A percentile compares a stretch with the other conserved stretches of the same genome.
These are phyloP conservation scores for Scleromitrula shiraiana DNA, from an alignment of 2,329 filamentous ascomycete species.

Conservation along the genomic window DNA sequence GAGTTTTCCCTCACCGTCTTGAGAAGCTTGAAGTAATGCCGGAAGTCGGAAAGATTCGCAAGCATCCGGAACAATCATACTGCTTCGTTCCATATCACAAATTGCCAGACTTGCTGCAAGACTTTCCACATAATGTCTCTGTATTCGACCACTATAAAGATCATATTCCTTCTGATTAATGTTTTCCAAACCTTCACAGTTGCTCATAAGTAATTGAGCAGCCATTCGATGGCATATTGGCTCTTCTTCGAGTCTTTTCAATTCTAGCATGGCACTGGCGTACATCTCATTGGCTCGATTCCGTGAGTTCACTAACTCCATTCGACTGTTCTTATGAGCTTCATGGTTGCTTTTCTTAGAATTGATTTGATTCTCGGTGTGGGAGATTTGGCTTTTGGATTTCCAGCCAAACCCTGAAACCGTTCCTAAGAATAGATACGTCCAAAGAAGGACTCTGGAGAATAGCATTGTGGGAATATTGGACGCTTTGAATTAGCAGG, in stretches of 20 bases:
- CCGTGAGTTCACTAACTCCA: conserved; percentile 18
- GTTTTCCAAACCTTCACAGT: conserved; percentile 26
- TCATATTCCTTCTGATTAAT: conserved; percentile 23
- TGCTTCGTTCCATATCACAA: conserved; percentile 51
- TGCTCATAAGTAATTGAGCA: conserved; percentile 29
- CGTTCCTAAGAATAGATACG: background rate
- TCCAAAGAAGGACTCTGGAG: background rate
- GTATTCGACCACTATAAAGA: conserved; percentile 27
- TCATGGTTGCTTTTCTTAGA: background rate
- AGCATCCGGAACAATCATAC: conserved; percentile 39
- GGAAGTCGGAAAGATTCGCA: conserved; percentile 39
- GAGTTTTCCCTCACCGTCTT: conserved; percentile 27
- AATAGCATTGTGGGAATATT: background rate
- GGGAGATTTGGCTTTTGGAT: background rate
- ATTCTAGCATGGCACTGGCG: conserved; percentile 26
- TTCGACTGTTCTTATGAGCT: conserved; percentile 6
- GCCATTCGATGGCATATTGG: conserved; percentile 29
- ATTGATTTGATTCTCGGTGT: background rate
- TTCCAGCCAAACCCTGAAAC: conserved; percentile 7
- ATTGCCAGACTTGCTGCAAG: conserved; percentile 56
- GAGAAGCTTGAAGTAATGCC: conserved; percentile 30
- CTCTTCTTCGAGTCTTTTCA: conserved; percentile 27
- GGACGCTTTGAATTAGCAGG: background rate
- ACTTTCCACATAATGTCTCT: conserved; percentile 42
- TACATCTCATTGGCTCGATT: conserved; percentile 24